Conservation (phyloP, 805 yeast species). For the Grigorovia transvaalensis region DNA sequence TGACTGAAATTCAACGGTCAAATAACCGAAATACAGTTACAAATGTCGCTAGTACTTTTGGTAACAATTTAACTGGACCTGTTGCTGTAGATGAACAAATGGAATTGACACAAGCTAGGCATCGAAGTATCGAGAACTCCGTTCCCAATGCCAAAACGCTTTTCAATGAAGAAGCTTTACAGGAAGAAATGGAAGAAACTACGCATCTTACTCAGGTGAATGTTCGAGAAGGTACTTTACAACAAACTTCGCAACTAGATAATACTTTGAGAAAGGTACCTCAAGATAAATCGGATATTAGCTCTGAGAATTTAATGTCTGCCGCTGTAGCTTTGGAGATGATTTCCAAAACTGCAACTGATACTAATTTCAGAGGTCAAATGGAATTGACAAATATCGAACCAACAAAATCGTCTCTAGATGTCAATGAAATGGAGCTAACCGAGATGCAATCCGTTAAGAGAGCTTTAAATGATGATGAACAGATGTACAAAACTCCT, state of each 20-base stretch:
- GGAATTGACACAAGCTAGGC: not conserved
- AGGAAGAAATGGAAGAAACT: not conserved
- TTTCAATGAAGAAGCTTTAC: not conserved
- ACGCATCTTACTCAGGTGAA: not conserved
- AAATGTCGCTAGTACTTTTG: not conserved
- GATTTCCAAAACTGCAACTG: not conserved
- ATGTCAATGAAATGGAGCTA: not conserved
- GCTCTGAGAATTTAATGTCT: too few relatives aligned
- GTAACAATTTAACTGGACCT: not conserved
- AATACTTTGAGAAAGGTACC: not conserved
- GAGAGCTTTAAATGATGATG: not conserved
- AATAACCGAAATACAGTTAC: not conserved
- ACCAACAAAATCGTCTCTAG: not conserved
- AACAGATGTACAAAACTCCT: not conserved
- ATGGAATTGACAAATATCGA: slow-evolving; percentile 1
- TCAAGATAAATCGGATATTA: too few relatives aligned
- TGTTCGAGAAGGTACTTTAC: not conserved
- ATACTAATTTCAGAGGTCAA: not conserved
- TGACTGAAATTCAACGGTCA: not conserved
- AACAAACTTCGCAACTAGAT: not conserved
- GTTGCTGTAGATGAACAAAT: not conserved
- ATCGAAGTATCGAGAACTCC: too few relatives aligned
- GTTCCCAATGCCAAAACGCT: not conserved
- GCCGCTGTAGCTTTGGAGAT: too few relatives aligned
- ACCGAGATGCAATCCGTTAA: not conserved